Evolutionary conservation across 1,284 basidiomycete genomes (phyloP).

Genomic region (Ceratobasidium sp.): DNA sequence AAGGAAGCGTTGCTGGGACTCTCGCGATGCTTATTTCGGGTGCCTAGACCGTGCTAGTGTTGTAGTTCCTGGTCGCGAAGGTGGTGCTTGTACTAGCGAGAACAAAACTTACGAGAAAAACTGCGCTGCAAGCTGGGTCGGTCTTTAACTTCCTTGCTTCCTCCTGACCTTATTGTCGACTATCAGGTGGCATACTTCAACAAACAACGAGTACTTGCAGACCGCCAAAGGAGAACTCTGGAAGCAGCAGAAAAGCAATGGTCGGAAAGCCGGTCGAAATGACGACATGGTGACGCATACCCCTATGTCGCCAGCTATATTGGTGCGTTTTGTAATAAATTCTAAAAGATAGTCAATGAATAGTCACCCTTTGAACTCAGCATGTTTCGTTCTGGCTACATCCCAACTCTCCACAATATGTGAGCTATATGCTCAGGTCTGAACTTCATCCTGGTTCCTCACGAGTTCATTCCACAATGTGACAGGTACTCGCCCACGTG

Average conservation of each 20-base stretch:
- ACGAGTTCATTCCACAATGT: neutral
- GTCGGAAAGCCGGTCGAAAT: slow-evolving; percentile 14
- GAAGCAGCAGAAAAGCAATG: slow-evolving; percentile 44
- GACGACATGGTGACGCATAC: neutral
- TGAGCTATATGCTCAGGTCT: slow-evolving; percentile 2
- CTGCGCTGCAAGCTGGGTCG: slow-evolving; percentile 86
- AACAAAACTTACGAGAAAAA: slow-evolving; percentile 67
- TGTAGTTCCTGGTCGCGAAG: slow-evolving; percentile 68
- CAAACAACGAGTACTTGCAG: slow-evolving; percentile 77
- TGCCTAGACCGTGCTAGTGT: slow-evolving; percentile 74
- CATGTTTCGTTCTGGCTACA: neutral
- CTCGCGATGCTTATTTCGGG: slow-evolving; percentile 76
- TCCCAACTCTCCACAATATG: neutral
- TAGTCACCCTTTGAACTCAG: too few species aligned
- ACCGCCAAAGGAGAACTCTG: slow-evolving; percentile 67
- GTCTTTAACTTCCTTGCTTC: slow-evolving; percentile 52
- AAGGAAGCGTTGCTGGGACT: slow-evolving; percentile 72
- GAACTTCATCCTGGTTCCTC: neutral
- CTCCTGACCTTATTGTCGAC: slow-evolving; percentile 10
- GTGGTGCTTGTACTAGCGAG: slow-evolving; percentile 66
- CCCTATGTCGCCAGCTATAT: neutral
- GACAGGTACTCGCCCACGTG: neutral
- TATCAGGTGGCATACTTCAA: slow-evolving; percentile 84
- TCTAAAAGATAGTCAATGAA: too few species aligned
- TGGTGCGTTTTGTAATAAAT: neutral